Percentiles rank a stretch among this genome's conserved stretches.
Evolutionary conservation across 768 basidiomycete genomes (phyloP).

Genomic region (Ephemerocybe angulata): DNA sequence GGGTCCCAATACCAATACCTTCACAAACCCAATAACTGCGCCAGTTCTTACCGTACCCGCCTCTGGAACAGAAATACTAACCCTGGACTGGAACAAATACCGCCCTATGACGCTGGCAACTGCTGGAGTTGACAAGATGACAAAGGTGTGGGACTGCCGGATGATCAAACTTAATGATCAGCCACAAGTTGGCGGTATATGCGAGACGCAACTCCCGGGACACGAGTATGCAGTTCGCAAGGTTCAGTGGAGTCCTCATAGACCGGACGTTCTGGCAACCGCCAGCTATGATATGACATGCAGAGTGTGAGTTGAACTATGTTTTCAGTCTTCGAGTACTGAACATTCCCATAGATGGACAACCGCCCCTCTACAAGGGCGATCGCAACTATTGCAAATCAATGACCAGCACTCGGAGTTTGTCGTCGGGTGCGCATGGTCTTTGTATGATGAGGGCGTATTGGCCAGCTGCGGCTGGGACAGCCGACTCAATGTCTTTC

Average conservation of each 20-base stretch:
- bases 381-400: slow-evolving; percentile 57
- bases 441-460: slow-evolving; percentile 83
- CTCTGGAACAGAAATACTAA: slow-evolving; percentile 72
- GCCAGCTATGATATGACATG: slow-evolving; percentile 95
- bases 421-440: slow-evolving; percentile 89
- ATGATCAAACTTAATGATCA: slow-evolving; percentile 64
- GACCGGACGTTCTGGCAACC: slow-evolving; percentile 60
- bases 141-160: slow-evolving; percentile 84
- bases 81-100: slow-evolving; percentile 94
- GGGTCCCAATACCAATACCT: slow-evolving; percentile 40
- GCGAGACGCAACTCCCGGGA: slow-evolving; percentile 67
- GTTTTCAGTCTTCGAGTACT: slow-evolving; percentile 1
- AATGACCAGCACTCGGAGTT: slow-evolving; percentile 94
- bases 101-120: slow-evolving; percentile 73
- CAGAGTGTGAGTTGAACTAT: slow-evolving; percentile 60
- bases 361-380: slow-evolving; percentile 49
- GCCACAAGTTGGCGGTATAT: slow-evolving; percentile 63
- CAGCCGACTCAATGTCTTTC: slow-evolving; percentile 74
- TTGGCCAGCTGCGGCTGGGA: slow-evolving; percentile 95
- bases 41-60: slow-evolving; percentile 77
- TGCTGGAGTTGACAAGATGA: slow-evolving; percentile 71
- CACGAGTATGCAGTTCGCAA: slow-evolving; percentile 91
- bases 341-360: slow-evolving; percentile 56
- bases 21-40: slow-evolving; percentile 64
- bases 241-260: slow-evolving; percentile 86